phyloP scores from a whole-genome alignment of 2,329 filamentous ascomycete genomes.

The Colletotrichum caudatum region DNA sequence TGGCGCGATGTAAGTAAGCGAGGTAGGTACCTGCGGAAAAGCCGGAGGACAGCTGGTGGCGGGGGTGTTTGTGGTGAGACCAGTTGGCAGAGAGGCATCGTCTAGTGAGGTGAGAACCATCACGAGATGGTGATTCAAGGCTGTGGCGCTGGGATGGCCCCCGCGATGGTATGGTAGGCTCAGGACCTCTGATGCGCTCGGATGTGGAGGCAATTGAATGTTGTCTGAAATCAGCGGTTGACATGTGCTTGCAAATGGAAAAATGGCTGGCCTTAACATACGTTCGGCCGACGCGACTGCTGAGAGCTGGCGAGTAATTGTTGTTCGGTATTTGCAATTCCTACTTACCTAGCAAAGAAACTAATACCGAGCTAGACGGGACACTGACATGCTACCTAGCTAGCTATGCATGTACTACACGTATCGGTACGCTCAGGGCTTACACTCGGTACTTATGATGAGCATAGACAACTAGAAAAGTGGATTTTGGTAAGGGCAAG shows the following conservation, averaged over 20 bases:
- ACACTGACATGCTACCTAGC: no score
- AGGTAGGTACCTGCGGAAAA: constrained; percentile 4
- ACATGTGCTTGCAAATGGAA: constrained; percentile 19
- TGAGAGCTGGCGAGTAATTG: background rate
- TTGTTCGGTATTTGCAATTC: background rate
- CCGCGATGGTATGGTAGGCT: background rate
- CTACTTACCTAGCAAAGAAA: background rate
- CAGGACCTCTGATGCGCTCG: background rate
- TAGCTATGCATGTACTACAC: no score
- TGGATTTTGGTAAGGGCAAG: background rate
- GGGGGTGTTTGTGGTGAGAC: constrained; percentile 21
- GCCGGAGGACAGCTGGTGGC: constrained; percentile 26
- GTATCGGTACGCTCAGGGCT: no score
- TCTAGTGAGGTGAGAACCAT: background rate
- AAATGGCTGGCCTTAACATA: constrained; percentile 1
- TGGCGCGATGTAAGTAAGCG: background rate
- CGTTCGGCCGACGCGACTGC: background rate
- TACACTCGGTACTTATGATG: background rate
- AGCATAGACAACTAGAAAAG: background rate
- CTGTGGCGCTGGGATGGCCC: constrained; percentile 4
- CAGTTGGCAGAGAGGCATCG: constrained; percentile 21
- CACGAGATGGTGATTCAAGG: background rate
- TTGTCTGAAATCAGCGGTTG: background rate
- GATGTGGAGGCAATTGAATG: background rate
- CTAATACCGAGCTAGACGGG: background rate